Evolutionary conservation across 2,329 filamentous ascomycete species (phyloP).

Genomic region (Nothophoma quercina): DNA sequence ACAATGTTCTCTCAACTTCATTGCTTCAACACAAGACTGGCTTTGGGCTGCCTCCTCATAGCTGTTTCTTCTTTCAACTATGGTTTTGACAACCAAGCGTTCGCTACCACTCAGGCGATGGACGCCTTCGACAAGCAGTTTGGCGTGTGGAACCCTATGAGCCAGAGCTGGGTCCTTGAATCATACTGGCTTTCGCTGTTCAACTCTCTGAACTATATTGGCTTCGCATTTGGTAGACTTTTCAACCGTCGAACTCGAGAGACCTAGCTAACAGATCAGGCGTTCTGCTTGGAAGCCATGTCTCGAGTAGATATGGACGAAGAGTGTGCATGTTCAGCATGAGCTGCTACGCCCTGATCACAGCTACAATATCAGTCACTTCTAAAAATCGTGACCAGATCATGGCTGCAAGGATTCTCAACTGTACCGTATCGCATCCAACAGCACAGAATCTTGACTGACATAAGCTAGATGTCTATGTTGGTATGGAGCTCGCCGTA

Average conservation of each 20-base stretch:
- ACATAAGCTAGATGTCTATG: background rate
- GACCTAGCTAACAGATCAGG: background rate
- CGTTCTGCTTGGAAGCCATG: background rate
- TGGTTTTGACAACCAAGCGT: background rate
- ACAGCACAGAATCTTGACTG: background rate
- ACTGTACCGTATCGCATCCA: background rate
- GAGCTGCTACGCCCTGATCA: background rate
- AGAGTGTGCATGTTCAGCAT: background rate
- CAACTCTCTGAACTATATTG: background rate
- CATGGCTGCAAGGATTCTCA: background rate
- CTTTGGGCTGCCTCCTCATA: background rate
- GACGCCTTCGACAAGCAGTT: background rate
- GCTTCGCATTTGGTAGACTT: background rate
- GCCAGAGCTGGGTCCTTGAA: background rate
- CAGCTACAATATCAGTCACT: background rate
- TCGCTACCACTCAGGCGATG: background rate
- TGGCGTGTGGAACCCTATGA: background rate
- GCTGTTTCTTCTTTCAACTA: background rate
- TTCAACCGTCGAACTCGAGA: no score
- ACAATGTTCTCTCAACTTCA: background rate
- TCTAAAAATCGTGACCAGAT: background rate
- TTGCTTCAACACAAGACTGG: background rate
- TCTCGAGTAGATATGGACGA: background rate
- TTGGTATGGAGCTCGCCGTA: background rate
- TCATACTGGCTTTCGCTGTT: background rate